A percentile compares a stretch with the other conserved stretches of the same genome.
phyloP scores from a whole-genome alignment of 2,329 filamentous ascomycete species.

The Penicillium sclerotigenum region DNA sequence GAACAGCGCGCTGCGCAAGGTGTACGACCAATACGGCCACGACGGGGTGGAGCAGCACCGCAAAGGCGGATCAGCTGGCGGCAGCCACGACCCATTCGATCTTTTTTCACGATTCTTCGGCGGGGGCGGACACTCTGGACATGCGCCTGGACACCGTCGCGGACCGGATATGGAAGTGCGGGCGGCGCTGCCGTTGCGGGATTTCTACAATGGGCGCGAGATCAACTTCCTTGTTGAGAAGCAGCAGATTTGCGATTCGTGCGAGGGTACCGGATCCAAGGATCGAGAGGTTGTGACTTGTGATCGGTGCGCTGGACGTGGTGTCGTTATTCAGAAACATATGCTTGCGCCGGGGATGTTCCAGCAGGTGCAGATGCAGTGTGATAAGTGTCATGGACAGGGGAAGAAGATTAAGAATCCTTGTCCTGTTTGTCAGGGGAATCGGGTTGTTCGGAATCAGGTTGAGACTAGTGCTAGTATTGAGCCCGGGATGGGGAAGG shows the following conservation, averaged over 20 bases:
- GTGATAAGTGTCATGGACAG: slow-evolving; percentile 81
- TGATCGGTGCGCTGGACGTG: slow-evolving; percentile 71
- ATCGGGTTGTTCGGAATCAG: slow-evolving; percentile 64
- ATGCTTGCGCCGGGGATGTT: slow-evolving; percentile 96
- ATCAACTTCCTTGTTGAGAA: slow-evolving; percentile 90
- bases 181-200: slow-evolving; percentile 72
- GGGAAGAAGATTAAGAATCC: slow-evolving; percentile 86
- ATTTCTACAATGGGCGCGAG: slow-evolving; percentile 88
- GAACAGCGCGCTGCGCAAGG: slow-evolving; percentile 72
- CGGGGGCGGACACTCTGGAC: slow-evolving; percentile 77
- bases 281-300: slow-evolving; percentile 84
- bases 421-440: slow-evolving; percentile 74
- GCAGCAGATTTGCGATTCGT: slow-evolving; percentile 90
- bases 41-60: slow-evolving; percentile 83
- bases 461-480: slow-evolving; percentile 32
- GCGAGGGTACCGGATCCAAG: slow-evolving; percentile 77
- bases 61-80: slow-evolving; percentile 61
- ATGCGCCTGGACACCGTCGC: slow-evolving; percentile 68
- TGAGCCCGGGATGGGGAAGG: slow-evolving; percentile 65
- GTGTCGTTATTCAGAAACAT: slow-evolving; percentile 82
- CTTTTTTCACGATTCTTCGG: slow-evolving; percentile 97
- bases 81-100: slow-evolving; percentile 80
- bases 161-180: slow-evolving; percentile 88
- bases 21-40: slow-evolving; percentile 93
- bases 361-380: slow-evolving; percentile 91